Base-by-base conservation (phyloP, 805 yeast genomes). In the Starmerella kuoi region DNA sequence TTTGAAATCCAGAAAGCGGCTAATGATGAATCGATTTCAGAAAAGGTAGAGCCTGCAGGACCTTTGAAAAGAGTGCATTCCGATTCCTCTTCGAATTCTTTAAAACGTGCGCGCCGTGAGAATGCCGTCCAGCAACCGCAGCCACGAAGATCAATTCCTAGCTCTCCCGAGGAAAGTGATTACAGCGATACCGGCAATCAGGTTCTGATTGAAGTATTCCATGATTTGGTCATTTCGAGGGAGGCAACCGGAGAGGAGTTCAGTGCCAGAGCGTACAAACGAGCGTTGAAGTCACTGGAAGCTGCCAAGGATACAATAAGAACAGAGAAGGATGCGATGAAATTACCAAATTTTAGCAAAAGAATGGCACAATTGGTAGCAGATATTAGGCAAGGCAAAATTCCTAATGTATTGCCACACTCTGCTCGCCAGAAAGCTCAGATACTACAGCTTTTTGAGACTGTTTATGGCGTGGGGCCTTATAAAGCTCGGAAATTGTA, bases 401-500 rank as follows among this genome's bases (percentile, higher is more conserved):
- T 58, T 39, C 37, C 55, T 48, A 45, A n/a, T 2, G 11, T 12
- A 3, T 14, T 40, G 20, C 11, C 40, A 15, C 4, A 15, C 14
- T 19, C 32, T 3, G 31, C 27, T 15, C 37, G 40, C 17, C 23
- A 44, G 15, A 23, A 21, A 27, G 19, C 42, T 12, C 42, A 51
- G 12, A 48, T 58, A 3, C 38, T 69, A 26, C 52, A 55, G 18
- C 41, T 54, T 32, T 64, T 74, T 34, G 55, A 60, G 31, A 59
- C 63, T 1, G 64, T 74, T 3, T 64, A 68, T 49, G 76, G 77
- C 1, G 74, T 74, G 7, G 79, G 78, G 0, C 58, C 63, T 3
- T 50, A 40, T 5, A 55, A 58, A 3, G 73, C 77, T 0, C 48
- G 55, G 21, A 52, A 58, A 37, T 66, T 74, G 64, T 61, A 64